Percentiles rank a stretch among this genome's conserved stretches.
These are phyloP conservation scores for Bryoerythrophyllum caledonicum DNA, from an alignment of 225 moss, liverwort and hornwort species.

Conservation along the genomic window DNA sequence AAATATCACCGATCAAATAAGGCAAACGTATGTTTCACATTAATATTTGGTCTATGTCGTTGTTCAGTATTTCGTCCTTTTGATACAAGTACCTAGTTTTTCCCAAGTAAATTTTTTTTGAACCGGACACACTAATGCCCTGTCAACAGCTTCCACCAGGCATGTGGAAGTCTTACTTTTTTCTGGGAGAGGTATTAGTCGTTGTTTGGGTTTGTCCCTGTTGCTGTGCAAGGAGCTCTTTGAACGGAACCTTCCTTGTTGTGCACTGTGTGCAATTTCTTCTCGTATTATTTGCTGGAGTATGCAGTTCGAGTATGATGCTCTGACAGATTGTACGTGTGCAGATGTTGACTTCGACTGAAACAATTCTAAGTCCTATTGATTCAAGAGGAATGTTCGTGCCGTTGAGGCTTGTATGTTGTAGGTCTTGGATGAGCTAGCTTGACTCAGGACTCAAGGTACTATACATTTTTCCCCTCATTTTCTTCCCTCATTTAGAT, in stretches of 20 bases:
- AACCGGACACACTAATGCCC: background rate
- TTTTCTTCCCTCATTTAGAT: background rate
- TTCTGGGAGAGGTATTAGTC: background rate
- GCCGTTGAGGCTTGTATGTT: conserved; percentile 16
- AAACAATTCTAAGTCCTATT: conserved; percentile 11
- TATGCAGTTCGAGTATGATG: conserved; percentile 5
- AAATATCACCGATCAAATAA: background rate
- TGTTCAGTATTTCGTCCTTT: background rate
- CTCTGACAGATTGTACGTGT: conserved; percentile 27
- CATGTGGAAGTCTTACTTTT: background rate
- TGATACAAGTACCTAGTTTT: background rate
- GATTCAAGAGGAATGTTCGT: conserved; percentile 16
- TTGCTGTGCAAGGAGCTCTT: background rate
- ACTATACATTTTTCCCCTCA: conserved; percentile 16
- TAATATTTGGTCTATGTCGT: background rate
- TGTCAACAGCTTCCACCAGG: background rate
- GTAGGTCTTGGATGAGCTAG: conserved; percentile 20
- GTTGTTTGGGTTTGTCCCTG: background rate
- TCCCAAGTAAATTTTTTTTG: background rate
- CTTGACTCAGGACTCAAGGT: conserved; percentile 11
- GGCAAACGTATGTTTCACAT: background rate
- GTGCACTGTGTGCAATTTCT: background rate
- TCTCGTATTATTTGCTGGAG: background rate
- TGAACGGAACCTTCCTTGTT: background rate
- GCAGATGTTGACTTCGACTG: conserved; percentile 42